phyloP scores from a whole-genome alignment of 768 basidiomycete genomes.

The Hericium coralloides region DNA sequence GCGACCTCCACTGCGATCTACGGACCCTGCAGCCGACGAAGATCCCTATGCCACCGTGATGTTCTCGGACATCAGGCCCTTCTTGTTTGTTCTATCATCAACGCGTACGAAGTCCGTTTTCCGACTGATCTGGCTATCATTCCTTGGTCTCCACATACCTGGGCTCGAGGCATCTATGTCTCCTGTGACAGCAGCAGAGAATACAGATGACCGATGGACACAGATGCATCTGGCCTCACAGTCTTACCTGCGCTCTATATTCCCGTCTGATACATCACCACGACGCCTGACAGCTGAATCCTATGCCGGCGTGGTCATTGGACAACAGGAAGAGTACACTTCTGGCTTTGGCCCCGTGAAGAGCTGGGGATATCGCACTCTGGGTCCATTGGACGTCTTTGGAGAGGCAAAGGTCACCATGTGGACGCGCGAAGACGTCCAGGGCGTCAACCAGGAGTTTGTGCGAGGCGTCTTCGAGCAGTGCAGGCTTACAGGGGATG shows the following conservation, averaged over 20 bases:
- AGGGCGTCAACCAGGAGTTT: conserved; percentile 38
- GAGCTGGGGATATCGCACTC: conserved; percentile 47
- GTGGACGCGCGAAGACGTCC: conserved; percentile 43
- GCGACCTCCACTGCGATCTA: conserved; percentile 45
- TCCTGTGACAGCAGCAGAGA: conserved; percentile 15
- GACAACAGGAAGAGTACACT: conserved; percentile 53
- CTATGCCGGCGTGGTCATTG: conserved; percentile 56
- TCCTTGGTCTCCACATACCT: conserved; percentile 65
- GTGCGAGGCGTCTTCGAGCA: conserved; percentile 52
- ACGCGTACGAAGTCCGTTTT: conserved; percentile 43
- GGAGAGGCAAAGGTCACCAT: conserved; percentile 30
- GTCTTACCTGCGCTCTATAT: conserved; percentile 39
- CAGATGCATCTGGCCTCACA: conserved; percentile 36
- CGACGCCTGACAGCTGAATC: conserved; percentile 43
- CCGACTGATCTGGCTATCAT: conserved; percentile 60
- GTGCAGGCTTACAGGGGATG: conserved; percentile 37
- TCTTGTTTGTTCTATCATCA: conserved; percentile 39
- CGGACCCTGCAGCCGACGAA: conserved; percentile 34
- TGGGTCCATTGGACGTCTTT: conserved; percentile 46
- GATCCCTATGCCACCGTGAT: conserved; percentile 72
- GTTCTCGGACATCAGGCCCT: conserved; percentile 59
- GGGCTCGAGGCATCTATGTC: conserved; percentile 43
- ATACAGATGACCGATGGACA: conserved; percentile 68
- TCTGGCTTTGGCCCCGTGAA: conserved; percentile 60
- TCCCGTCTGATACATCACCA: conserved; percentile 32